A percentile compares a stretch with the other conserved stretches of the same genome.
Evolutionary conservation across 192 early-diverging fungal genomes (phyloP).

Genomic region (Coemansia sp.): DNA sequence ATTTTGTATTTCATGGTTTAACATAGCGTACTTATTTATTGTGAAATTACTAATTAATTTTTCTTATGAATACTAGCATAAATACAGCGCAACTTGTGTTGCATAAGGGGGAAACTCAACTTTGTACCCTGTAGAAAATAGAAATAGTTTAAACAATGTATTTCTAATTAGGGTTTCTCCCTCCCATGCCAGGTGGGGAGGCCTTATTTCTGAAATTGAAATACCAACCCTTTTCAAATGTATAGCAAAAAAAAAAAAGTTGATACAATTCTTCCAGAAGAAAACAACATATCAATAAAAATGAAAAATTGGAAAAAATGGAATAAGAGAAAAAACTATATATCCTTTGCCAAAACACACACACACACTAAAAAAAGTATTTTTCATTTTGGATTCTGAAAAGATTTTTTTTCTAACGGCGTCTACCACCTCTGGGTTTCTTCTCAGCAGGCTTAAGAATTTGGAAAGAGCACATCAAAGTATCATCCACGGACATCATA

Average conservation of each 20-base stretch:
- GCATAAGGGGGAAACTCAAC: no score
- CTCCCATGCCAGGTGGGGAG: no score
- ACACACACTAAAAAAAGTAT: not conserved
- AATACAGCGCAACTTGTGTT: no score
- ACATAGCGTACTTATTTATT: no score
- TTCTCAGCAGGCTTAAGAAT: slow-evolving; percentile 94
- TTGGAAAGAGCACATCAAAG: slow-evolving; percentile 87
- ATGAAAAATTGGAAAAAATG: not conserved
- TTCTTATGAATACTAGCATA: no score
- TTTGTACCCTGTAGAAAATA: no score
- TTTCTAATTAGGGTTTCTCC: no score
- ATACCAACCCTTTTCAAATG: no score
- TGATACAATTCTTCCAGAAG: not conserved
- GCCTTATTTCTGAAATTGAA: no score
- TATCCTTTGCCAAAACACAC: not conserved
- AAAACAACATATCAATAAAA: slow-evolving; percentile 4
- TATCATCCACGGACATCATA: slow-evolving; percentile 87
- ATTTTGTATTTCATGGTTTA: no score
- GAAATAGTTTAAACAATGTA: no score
- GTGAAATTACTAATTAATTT: no score
- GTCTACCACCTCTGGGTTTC: slow-evolving; percentile 45
- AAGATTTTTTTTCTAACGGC: slow-evolving; percentile 22
- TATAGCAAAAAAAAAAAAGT: not conserved
- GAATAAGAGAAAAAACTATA: slow-evolving; percentile 1
- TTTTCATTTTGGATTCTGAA: slow-evolving; percentile 4